Conservation (phyloP, 23 red algal genomes). For the Chondrus crispus region DNA sequence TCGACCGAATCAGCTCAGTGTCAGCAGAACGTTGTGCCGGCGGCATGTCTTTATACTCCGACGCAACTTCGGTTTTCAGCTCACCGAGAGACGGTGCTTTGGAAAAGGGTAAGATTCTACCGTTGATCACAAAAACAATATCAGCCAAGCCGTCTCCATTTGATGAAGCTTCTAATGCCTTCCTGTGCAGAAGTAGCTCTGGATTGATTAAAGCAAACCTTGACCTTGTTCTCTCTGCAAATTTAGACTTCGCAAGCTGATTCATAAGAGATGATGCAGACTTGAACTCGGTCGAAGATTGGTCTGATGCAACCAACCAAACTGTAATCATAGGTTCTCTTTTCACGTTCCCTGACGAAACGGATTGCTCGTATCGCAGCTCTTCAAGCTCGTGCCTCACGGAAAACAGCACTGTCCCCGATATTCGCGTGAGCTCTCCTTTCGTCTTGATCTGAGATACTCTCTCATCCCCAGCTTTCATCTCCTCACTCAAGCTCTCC, state of each 20-base stretch:
- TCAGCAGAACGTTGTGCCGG: neutral
- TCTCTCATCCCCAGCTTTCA: neutral
- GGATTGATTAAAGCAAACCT: slow-evolving; percentile 35
- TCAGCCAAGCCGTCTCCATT: neutral
- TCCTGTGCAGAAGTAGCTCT: neutral
- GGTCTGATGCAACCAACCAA: slow-evolving; percentile 24
- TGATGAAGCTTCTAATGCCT: neutral
- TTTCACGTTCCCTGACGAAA: neutral
- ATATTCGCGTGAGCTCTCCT: neutral
- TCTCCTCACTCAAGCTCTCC: neutral
- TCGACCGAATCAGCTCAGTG: neutral
- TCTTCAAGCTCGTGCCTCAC: neutral
- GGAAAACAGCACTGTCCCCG: neutral
- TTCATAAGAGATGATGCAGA: neutral
- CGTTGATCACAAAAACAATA: slow-evolving; percentile 19
- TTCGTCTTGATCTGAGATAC: neutral
- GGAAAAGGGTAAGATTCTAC: slow-evolving; percentile 6
- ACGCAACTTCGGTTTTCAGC: slow-evolving; percentile 17
- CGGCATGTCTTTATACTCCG: neutral
- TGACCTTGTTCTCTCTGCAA: neutral
- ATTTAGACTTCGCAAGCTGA: neutral
- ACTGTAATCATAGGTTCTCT: slow-evolving; percentile 7
- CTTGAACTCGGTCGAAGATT: neutral
- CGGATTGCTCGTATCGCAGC: neutral
- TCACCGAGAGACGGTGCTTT: neutral